Evolutionary conservation across 805 yeast genomes (phyloP), one percentile per base, ranked within the genome.

Genomic region (Monosporozyma unispora): DNA sequence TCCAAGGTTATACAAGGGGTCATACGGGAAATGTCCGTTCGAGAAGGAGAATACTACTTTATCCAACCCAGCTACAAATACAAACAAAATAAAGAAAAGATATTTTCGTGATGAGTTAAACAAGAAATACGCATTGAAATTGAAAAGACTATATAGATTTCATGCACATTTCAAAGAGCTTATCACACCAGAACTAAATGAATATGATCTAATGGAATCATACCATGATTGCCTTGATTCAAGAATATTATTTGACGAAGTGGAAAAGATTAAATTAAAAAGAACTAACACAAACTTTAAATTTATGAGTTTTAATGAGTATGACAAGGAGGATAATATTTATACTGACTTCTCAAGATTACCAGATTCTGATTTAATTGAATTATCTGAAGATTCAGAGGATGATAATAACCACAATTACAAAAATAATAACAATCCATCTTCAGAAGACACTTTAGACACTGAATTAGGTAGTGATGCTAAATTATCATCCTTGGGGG

Each of bases 21-120:
- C 29, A 12, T 62, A 61, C 57, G 96, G 96, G 3, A 76, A 83
- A 55, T 80, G 95, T 52, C 87, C 95, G 2, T 91, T 90, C 68
- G 73, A 82, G 14, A 57, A 54, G 5, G 48, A 52, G 4, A 49
- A 51, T 21, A 60, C 56, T 38, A 61, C 58, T 40, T 4, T 18
- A 29, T 11, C 8, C 5, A 43, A 14, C 21, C 14, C 41, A 5
- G 3, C 4, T 19, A 41, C 48, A 9, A 50, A 56, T 9, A 50
- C 55, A 19, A 52, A 54, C 28, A 38, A 61, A 37, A 56, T 62
- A 3, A 48, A 56, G 60, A 62, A 46, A 54, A 58, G 70, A 29
- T 66, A 58, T 39, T 57, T 53, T 27, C 64, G 68, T 31, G 70
- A 67, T 48, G 57, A 58, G 37, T 44, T 54, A 10, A 66, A 63